Percentiles rank a stretch among this genome's conserved stretches.
phyloP scores from a whole-genome alignment of 1,139 yeast species.

The Kodamaea sp. region DNA sequence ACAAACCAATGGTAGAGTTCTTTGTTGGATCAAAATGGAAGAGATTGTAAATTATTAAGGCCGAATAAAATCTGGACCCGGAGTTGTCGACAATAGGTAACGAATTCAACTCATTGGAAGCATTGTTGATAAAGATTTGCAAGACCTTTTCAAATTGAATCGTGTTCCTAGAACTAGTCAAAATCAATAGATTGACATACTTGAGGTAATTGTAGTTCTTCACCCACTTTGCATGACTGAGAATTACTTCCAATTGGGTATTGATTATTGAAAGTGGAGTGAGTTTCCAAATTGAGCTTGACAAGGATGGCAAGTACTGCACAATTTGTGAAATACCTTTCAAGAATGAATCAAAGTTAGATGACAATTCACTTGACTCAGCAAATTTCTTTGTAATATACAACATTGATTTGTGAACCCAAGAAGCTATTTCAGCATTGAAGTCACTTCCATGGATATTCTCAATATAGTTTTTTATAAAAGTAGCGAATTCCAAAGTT shows the following conservation, averaged over 20 bases:
- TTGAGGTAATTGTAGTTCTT: conserved; percentile 35
- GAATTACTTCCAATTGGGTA: conserved; percentile 67
- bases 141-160: conserved; percentile 55
- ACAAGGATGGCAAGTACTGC: conserved; percentile 11
- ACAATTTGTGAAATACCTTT: conserved; percentile 19
- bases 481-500: conserved; percentile 25
- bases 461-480: conserved; percentile 17
- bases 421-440: conserved; percentile 17
- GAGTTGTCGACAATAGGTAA: conserved; percentile 23
- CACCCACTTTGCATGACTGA: conserved; percentile 52
- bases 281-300: conserved; percentile 38
- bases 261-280: conserved; percentile 54
- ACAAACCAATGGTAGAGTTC: conserved; percentile 48
- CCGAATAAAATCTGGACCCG: conserved; percentile 39
- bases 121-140: conserved; percentile 65
- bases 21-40: conserved; percentile 47
- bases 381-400: conserved; percentile 67
- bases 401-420: conserved; percentile 55
- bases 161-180: conserved; percentile 33
- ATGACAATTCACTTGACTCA: conserved; percentile 41
- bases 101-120: conserved; percentile 28
- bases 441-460: conserved; percentile 4
- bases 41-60: conserved; percentile 46
- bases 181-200: conserved; percentile 40
- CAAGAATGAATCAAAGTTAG: conserved; percentile 33